Base-by-base conservation (phyloP, 2,329 filamentous ascomycete genomes). In the Akanthomyces lecanii region DNA sequence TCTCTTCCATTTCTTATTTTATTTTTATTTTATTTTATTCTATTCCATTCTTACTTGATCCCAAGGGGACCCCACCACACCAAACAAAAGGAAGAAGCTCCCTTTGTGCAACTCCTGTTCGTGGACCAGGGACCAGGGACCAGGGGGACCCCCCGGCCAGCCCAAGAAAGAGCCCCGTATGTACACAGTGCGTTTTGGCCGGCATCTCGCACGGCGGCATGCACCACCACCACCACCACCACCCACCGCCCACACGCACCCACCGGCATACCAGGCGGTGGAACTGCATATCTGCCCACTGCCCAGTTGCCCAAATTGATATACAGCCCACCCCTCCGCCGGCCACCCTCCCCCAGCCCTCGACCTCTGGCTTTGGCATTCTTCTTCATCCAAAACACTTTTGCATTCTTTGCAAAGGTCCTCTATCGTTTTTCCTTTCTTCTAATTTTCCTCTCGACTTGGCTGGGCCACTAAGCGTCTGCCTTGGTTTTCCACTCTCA, bases 401-500 rank as follows among this genome's bases (percentile, higher is more conserved):
- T 61, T 52, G 57, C 57, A 61, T 61, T 61, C 57, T 44, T 61
- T 18, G 57, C 47, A 52, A 52, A 18, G 47, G 4, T 21, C 23
- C 18, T 21, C 55, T 48, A 21, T 33, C 21, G 16, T 33, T 33
- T n/a, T 18, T 51, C 44, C 55, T 38, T 18, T 6, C 21, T 28
- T 47, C 18, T 36, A 10, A 14, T 28, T 38, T 16, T 30, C 28
- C 40, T 51, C 53, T n/a, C 53, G 18, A 38, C 51, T 42, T 60
- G 30, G 44, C 45, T 40, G 56, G 53, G 5, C 53, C 38, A n/a
- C 5, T 47, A 23, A 23, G 53, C 25, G 21, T 45, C 44, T 25
- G 33, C 44, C 38, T 48, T 58, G 38, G 40, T 28, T 54, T 21
- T 42, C 38, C 18, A 42, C 42, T 45, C 38, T 38, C 11, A 3